phyloP scores from a whole-genome alignment of 164 flowering plant species.

The Echeveria elegans region DNA sequence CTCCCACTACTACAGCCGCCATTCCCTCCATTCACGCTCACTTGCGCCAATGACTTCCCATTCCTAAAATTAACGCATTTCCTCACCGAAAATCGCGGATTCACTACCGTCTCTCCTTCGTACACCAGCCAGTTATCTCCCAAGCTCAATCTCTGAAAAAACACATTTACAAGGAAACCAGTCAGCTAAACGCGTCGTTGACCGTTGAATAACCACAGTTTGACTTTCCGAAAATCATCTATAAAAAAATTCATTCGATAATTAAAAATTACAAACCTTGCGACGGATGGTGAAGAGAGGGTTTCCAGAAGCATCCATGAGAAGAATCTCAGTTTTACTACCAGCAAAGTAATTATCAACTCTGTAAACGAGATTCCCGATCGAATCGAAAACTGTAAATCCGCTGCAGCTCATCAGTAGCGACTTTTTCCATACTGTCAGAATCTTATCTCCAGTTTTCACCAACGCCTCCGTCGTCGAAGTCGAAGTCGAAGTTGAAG shows the following conservation, averaged over 20 bases:
- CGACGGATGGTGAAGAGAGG: conserved; percentile 3
- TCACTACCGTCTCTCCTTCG: conserved; percentile 2
- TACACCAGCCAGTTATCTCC: conserved; percentile 6
- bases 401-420: conserved; percentile 9
- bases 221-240: no score
- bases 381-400: conserved; percentile 2
- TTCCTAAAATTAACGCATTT: background rate
- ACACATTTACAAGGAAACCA: no score
- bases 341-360: conserved; percentile 8
- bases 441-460: background rate
- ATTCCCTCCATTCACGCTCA: background rate
- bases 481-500: background rate
- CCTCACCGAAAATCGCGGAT: background rate
- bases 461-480: background rate
- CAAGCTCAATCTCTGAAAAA: background rate
- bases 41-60: conserved; percentile 2
- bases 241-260: no score
- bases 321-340: conserved; percentile 1
- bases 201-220: no score
- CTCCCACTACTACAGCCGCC: background rate
- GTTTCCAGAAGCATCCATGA: conserved; percentile 7
- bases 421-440: conserved; percentile 10
- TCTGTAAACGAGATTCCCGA: background rate
- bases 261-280: background rate
- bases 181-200: no score